A percentile compares a stretch with the other conserved stretches of the same genome.
phyloP scores from a whole-genome alignment of 352 stramenopile species.

The Globisporangium barbulae region DNA sequence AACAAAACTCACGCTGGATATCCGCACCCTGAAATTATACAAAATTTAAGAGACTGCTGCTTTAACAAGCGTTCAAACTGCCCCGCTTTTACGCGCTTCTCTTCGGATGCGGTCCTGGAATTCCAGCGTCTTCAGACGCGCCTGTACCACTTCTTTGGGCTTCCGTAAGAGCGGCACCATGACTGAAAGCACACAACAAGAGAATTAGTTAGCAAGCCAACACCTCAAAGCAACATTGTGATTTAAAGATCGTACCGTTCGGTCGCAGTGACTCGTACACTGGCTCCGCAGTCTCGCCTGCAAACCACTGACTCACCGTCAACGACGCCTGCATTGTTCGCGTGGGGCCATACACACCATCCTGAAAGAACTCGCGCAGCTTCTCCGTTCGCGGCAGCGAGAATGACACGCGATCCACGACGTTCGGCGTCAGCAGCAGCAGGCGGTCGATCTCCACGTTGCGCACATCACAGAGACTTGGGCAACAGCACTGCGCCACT shows the following conservation, averaged over 20 bases:
- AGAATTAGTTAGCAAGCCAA: neutral
- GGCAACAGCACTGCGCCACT: slow-evolving; percentile 57
- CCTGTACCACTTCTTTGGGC: slow-evolving; percentile 27
- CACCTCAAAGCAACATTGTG: neutral
- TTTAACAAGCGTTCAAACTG: slow-evolving; percentile 75
- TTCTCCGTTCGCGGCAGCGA: slow-evolving; percentile 61
- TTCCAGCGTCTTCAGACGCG: slow-evolving; percentile 58
- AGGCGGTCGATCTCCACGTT: slow-evolving; percentile 65
- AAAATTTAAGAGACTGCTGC: no score
- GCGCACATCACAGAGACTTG: slow-evolving; percentile 57
- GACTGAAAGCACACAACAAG: slow-evolving; percentile 18
- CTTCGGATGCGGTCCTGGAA: slow-evolving; percentile 61
- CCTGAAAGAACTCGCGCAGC: slow-evolving; percentile 75
- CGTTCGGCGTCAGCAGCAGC: slow-evolving; percentile 52
- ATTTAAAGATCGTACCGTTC: slow-evolving; percentile 24
- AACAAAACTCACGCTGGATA: no score
- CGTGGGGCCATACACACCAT: slow-evolving; percentile 62
- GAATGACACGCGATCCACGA: slow-evolving; percentile 62
- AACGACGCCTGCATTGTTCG: slow-evolving; percentile 30
- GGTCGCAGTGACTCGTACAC: slow-evolving; percentile 55
- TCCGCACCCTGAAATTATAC: no score
- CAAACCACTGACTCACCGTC: slow-evolving; percentile 47
- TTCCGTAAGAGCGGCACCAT: slow-evolving; percentile 70
- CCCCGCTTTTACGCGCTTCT: slow-evolving; percentile 53
- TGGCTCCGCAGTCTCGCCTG: slow-evolving; percentile 36